Evolutionary conservation across 768 basidiomycete genomes (phyloP).

Genomic region (Russula brevipes): DNA sequence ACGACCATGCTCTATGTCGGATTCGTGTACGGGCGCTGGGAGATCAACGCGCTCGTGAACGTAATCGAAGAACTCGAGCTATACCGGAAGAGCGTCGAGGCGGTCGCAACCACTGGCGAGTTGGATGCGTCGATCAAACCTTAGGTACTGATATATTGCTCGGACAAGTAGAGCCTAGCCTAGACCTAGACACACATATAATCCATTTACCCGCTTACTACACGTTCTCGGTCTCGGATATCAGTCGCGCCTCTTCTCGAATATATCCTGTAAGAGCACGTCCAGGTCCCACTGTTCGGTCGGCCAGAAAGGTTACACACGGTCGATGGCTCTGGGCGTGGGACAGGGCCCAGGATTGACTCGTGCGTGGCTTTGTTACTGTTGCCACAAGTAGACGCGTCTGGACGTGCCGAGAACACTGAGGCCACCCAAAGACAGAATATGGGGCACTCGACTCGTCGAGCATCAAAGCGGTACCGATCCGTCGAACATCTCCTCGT

Average conservation of each 20-base stretch:
- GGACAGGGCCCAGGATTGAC: not conserved
- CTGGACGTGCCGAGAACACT: not conserved
- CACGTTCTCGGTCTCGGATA: not conserved
- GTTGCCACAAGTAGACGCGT: not conserved
- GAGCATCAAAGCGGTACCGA: not conserved
- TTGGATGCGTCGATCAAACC: constrained; percentile 5
- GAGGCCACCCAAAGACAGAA: not conserved
- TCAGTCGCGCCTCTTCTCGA: not conserved
- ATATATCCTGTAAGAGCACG: not conserved
- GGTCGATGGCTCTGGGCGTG: not conserved
- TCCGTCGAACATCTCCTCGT: not conserved
- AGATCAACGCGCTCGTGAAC: constrained; percentile 79
- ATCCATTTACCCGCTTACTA: not conserved
- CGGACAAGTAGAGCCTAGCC: not conserved
- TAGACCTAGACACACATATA: not conserved
- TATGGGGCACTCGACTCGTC: not conserved
- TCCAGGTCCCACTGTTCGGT: not conserved
- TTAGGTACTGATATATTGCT: not conserved
- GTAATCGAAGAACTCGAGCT: constrained; percentile 87
- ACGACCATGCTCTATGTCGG: constrained; percentile 93
- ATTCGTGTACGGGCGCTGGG: constrained; percentile 92
- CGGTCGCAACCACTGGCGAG: constrained; percentile 10
- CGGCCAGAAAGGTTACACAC: not conserved
- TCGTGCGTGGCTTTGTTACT: too few species aligned
- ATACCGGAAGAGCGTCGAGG: constrained; percentile 42